phyloP scores from a whole-genome alignment of 2,329 filamentous ascomycete species.

The Penicillium sp. region DNA sequence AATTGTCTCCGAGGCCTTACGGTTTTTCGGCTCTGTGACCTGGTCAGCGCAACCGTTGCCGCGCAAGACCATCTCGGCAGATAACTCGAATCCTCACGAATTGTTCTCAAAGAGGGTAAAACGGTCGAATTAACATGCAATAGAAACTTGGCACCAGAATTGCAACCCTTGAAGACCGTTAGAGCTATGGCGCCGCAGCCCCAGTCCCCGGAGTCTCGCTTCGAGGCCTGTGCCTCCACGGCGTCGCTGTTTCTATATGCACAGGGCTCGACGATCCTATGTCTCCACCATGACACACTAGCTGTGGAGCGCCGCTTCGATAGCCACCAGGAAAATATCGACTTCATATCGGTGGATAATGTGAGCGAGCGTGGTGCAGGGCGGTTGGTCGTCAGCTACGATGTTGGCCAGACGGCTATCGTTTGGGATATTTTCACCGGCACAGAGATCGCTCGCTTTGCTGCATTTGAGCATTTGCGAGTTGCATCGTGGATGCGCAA shows the following conservation, averaged over 20 bases:
- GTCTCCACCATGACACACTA: conserved; percentile 87
- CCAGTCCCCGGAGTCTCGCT: conserved; percentile 46
- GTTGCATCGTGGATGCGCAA: conserved; percentile 94
- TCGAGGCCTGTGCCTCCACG: conserved; percentile 86
- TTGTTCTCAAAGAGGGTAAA: neutral
- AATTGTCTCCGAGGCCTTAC: conserved; percentile 1
- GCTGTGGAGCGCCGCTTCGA: conserved; percentile 83
- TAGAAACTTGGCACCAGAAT: conserved; percentile 57
- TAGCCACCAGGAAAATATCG: conserved; percentile 75
- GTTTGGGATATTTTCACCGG: conserved; percentile 96
- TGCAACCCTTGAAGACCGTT: conserved; percentile 50
- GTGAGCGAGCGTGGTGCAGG: conserved; percentile 81
- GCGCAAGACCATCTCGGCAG: neutral
- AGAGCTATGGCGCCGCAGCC: conserved; percentile 43
- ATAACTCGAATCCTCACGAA: neutral
- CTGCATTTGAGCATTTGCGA: conserved; percentile 79
- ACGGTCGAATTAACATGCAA: conserved; percentile 60
- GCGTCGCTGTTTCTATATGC: conserved; percentile 87
- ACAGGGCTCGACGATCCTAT: conserved; percentile 74
- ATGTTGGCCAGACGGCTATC: conserved; percentile 83
- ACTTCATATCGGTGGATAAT: conserved; percentile 83
- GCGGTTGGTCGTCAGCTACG: conserved; percentile 85
- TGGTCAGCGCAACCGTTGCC: neutral
- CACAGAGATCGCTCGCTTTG: conserved; percentile 84
- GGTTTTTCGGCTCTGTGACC: conserved; percentile 1